These are phyloP conservation scores for Diaporthe citriasiana DNA, from an alignment of 2,329 filamentous ascomycete genomes.

Conservation along the genomic window DNA sequence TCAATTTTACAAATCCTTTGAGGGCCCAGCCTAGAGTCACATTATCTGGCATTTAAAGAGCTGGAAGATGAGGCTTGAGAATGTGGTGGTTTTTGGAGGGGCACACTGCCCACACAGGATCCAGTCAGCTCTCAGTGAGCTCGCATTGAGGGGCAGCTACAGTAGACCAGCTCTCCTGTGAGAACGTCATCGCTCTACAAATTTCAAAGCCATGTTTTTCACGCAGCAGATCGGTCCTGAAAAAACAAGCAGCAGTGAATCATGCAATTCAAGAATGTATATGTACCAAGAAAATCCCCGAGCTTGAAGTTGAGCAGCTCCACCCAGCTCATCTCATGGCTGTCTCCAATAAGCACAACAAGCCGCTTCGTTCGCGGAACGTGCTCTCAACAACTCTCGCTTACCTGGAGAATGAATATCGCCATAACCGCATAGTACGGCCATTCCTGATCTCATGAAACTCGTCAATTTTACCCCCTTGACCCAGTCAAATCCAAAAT, in stretches of 20 bases:
- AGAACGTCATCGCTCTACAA: neutral
- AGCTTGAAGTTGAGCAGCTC: neutral
- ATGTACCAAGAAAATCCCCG: conserved; percentile 25
- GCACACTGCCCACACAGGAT: too few species aligned
- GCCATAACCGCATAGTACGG: neutral
- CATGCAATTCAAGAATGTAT: neutral
- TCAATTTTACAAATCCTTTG: neutral
- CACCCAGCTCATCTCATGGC: neutral
- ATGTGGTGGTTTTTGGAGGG: neutral
- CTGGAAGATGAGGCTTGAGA: neutral
- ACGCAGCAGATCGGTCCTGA: too few species aligned
- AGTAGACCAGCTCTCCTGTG: neutral
- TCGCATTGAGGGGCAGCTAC: neutral
- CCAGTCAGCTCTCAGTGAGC: neutral
- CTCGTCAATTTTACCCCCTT: neutral
- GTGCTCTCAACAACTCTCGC: neutral
- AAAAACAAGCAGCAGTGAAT: neutral
- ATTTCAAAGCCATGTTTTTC: neutral
- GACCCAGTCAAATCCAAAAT: neutral
- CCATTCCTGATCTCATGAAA: neutral
- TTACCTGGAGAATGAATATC: neutral
- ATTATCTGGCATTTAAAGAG: neutral
- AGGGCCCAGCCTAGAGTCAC: neutral
- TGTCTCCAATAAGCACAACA: neutral
- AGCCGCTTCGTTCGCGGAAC: neutral